Evolutionary conservation across 345 rosid genomes (phyloP).

Genomic region (Hypericum androsaemum): DNA sequence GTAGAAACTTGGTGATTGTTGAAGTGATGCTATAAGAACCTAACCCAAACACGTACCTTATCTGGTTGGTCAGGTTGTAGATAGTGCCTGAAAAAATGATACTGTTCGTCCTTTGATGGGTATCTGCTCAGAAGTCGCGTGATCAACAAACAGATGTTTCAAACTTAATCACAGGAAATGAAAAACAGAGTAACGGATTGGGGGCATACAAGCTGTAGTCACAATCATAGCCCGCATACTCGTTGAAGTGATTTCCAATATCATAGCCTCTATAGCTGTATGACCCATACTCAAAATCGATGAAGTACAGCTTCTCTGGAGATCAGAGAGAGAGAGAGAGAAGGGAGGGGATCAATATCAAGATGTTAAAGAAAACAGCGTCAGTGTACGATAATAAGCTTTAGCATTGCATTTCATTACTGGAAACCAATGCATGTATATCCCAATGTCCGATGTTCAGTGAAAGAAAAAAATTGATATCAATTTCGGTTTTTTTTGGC

Average conservation of each 20-base stretch:
- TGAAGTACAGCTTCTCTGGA: slow-evolving; percentile 73
- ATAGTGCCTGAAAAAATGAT: slow-evolving; percentile 80
- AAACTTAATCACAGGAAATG: too few relatives aligned
- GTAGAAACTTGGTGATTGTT: too few relatives aligned
- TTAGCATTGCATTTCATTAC: too few relatives aligned
- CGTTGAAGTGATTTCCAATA: slow-evolving; percentile 92
- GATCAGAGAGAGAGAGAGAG: slow-evolving; percentile 14
- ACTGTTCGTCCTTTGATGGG: slow-evolving; percentile 75
- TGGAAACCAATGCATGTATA: too few relatives aligned
- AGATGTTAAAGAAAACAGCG: background rate
- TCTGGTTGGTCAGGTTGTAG: slow-evolving; percentile 58
- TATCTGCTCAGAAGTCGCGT: slow-evolving; percentile 36
- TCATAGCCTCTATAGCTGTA: slow-evolving; percentile 90
- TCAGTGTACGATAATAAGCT: slow-evolving; percentile 1
- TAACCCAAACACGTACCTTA: slow-evolving; percentile 31
- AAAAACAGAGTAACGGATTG: slow-evolving; percentile 7
- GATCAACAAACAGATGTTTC: slow-evolving; percentile 7
- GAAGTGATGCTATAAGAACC: too few relatives aligned
- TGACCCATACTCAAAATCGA: slow-evolving; percentile 94
- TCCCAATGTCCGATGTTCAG: too few relatives aligned
- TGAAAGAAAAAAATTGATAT: too few relatives aligned
- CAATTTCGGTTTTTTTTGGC: too few relatives aligned
- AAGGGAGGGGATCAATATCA: slow-evolving; percentile 15
- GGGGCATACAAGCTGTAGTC: slow-evolving; percentile 69
- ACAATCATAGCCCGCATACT: slow-evolving; percentile 93